Conservation (phyloP, 2,329 filamentous ascomycete genomes). For the Stemphylium vesicarium region DNA sequence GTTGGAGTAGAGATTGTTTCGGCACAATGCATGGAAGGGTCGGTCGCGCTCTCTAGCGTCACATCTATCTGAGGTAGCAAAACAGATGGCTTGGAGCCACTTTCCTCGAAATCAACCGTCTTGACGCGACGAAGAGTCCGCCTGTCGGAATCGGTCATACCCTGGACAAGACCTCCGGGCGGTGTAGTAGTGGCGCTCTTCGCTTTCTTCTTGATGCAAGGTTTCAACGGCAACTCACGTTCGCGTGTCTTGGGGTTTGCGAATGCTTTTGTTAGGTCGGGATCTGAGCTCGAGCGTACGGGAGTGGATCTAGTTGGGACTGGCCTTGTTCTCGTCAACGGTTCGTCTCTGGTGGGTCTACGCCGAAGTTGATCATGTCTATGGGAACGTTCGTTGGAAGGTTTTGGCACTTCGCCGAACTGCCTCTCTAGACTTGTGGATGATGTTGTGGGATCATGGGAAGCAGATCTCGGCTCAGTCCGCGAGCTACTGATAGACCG, state of each 20-base stretch:
- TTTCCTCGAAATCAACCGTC: conserved; percentile 40
- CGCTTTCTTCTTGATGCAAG: conserved; percentile 36
- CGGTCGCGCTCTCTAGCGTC: background rate
- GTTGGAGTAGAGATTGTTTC: background rate
- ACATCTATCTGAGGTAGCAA: conserved; percentile 5
- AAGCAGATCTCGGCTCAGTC: conserved; percentile 10
- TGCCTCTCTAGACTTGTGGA: conserved; percentile 18
- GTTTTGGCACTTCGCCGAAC: conserved; percentile 15
- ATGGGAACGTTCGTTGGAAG: background rate
- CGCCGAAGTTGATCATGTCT: background rate
- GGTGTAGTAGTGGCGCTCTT: conserved; percentile 30
- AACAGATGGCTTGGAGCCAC: conserved; percentile 4
- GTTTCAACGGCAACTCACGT: conserved; percentile 26
- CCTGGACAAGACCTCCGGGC: conserved; percentile 3
- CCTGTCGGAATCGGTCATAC: background rate
- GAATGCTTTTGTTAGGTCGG: conserved; percentile 1
- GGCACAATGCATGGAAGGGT: background rate
- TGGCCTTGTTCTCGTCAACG: conserved; percentile 9
- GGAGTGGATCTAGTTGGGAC: background rate
- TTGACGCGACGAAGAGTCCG: conserved; percentile 33
- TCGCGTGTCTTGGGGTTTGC: conserved; percentile 1
- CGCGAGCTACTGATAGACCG: conserved; percentile 19
- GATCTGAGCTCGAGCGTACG: conserved; percentile 8
- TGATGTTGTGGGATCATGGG: conserved; percentile 13
- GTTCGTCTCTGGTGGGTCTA: conserved; percentile 4